These are phyloP conservation scores for Onygenales sp. DNA, from an alignment of 2,329 filamentous ascomycete genomes.

Conservation along the genomic window DNA sequence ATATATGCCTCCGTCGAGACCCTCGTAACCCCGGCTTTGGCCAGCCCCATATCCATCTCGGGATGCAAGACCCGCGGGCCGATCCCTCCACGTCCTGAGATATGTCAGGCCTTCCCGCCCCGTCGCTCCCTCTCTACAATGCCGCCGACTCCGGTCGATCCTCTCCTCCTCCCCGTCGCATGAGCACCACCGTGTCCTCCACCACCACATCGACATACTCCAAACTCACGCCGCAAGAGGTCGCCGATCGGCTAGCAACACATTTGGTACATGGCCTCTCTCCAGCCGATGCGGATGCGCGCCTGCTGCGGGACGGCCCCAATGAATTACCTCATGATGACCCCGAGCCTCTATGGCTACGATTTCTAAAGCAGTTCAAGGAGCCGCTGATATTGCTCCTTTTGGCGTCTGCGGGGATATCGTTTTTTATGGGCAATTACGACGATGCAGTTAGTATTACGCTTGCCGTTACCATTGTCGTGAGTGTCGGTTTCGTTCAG, in stretches of 20 bases:
- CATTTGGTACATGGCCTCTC: slow-evolving; percentile 77
- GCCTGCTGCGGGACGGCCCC: slow-evolving; percentile 70
- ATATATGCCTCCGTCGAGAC: slow-evolving; percentile 3
- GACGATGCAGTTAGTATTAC: slow-evolving; percentile 95
- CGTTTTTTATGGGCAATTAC: slow-evolving; percentile 81
- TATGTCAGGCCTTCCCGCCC: slow-evolving; percentile 53
- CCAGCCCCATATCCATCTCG: slow-evolving; percentile 1
- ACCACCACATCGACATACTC: slow-evolving; percentile 44
- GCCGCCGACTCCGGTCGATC: slow-evolving; percentile 19
- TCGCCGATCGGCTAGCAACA: slow-evolving; percentile 66
- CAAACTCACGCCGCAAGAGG: slow-evolving; percentile 65
- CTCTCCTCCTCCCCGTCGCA: slow-evolving; percentile 11
- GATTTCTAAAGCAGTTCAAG: slow-evolving; percentile 93
- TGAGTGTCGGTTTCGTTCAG: slow-evolving; percentile 90
- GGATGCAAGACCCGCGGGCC: slow-evolving; percentile 6
- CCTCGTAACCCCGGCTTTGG: neutral
- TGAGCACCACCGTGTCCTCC: slow-evolving; percentile 7
- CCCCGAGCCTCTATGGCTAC: slow-evolving; percentile 87
- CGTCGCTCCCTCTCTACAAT: slow-evolving; percentile 50
- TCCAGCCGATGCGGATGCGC: slow-evolving; percentile 67
- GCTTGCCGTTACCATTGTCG: slow-evolving; percentile 91
- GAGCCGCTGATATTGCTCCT: slow-evolving; percentile 92
- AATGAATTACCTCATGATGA: slow-evolving; percentile 94
- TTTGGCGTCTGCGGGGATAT: slow-evolving; percentile 77
- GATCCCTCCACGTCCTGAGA: slow-evolving; percentile 35